phyloP scores from a whole-genome alignment of 148 eudicot genomes.

The Rhododendron molle region DNA sequence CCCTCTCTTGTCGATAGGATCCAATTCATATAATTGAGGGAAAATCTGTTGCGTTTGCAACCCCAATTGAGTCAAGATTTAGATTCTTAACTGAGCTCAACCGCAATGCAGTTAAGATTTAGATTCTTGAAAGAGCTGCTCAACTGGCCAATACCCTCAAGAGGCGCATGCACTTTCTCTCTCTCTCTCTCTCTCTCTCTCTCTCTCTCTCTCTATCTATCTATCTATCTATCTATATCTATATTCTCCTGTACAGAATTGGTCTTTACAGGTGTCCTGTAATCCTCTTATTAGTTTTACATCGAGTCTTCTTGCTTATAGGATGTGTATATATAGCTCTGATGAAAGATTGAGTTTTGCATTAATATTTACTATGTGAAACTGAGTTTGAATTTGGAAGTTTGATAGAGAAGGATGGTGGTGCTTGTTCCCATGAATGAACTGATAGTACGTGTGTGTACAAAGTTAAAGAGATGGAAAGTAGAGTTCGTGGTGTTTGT shows the following conservation, averaged over 20 bases:
- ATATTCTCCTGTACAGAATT: background rate
- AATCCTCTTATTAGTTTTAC: background rate
- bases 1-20: background rate
- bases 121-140: background rate
- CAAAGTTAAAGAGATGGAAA: background rate
- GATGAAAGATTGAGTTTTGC: background rate
- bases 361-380: background rate
- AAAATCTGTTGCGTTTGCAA: background rate
- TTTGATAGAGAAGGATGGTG: background rate
- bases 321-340: background rate
- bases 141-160: background rate
- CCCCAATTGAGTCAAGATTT: background rate
- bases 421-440: background rate
- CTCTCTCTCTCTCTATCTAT: too few species aligned
- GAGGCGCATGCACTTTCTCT: background rate
- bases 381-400: background rate
- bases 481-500: background rate
- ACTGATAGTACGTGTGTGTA: background rate
- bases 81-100: background rate
- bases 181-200: background rate
- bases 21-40: background rate
- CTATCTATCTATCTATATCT: too few species aligned
- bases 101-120: background rate
- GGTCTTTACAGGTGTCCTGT: background rate
- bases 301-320: background rate